Evolutionary conservation across 345 rosid species (phyloP), one percentile per base, ranked within the genome.

Genomic region (Heritiera fomes): DNA sequence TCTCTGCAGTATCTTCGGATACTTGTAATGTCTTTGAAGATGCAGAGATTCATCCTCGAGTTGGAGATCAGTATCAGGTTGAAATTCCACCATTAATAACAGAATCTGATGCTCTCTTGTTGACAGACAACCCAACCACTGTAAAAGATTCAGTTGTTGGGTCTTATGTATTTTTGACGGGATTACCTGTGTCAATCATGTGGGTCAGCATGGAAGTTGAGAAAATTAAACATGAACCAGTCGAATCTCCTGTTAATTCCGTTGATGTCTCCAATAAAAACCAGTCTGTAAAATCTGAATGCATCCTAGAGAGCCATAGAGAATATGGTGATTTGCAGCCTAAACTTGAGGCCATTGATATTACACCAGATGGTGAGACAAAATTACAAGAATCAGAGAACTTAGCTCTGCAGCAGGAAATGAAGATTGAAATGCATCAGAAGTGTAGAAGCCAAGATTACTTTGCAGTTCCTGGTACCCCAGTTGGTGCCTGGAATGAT

Each of bases 1-100:
- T 80, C 71, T 82, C 78, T 68, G 62, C 71, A 12, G 85, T 78
- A 71, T 45, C 85, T 82, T 78, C 80, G 73, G 89, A 83, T 62
- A 32, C 49, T 55, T 80, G 71, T 77, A 83, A 78, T 59, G 80
- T 73, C 67, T 79, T 46, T 63, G 84, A 88, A 74, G 90, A 90
- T 64, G 80, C 86, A 38, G 88, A 86, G 78, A 59, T 89, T 76
- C 77, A 81, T 77, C 91, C 94, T 74, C 89, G 91, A 41, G 78
- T 90, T 72, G 92, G 94, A 68, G 87, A 82, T 20, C 72, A 85
- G 75, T 86, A 85, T 76, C 94, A 90, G 85, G 92, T 73, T 47
- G 81, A 86, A 64, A 85, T 88, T 80, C 91, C 94, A 11, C 58
- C 84, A 64, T 75, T 86, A 47, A n/a, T 82, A n/a, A 78, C 80